phyloP scores from a whole-genome alignment of 2,329 filamentous ascomycete genomes.

The Cladosporium sp. region DNA sequence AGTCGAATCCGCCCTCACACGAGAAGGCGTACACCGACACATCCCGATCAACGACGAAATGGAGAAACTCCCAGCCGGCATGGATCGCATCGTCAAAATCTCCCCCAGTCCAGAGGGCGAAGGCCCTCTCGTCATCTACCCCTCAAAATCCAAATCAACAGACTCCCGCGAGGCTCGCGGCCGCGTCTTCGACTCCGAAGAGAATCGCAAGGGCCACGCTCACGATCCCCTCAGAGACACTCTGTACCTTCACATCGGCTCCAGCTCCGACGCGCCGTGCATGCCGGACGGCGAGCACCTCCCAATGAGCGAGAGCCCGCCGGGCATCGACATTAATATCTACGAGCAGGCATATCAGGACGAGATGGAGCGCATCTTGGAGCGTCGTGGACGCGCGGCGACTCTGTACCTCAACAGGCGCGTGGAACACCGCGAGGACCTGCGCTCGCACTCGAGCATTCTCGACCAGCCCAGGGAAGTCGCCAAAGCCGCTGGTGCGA shows the following conservation, averaged over 20 bases:
- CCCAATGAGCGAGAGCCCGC: constrained; percentile 72
- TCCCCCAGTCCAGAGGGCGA: background rate
- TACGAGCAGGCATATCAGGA: constrained; percentile 83
- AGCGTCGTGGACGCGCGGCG: constrained; percentile 41
- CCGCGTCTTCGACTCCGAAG: constrained; percentile 28
- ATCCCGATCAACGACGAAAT: constrained; percentile 29
- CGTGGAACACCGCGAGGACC: constrained; percentile 40
- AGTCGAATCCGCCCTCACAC: constrained; percentile 45
- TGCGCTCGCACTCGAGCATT: constrained; percentile 27
- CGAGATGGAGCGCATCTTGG: constrained; percentile 67
- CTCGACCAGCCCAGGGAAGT: constrained; percentile 11
- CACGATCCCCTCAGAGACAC: constrained; percentile 60
- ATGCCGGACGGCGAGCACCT: constrained; percentile 19
- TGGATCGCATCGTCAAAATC: constrained; percentile 13
- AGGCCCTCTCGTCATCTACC: constrained; percentile 1
- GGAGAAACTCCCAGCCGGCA: constrained; percentile 21
- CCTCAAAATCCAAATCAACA: background rate
- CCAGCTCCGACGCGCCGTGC: constrained; percentile 18
- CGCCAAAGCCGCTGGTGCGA: constrained; percentile 1
- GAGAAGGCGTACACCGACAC: constrained; percentile 49
- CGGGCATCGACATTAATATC: constrained; percentile 76
- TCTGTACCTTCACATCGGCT: constrained; percentile 70
- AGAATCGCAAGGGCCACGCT: constrained; percentile 52
- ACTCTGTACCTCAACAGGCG: constrained; percentile 53
- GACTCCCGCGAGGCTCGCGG: constrained; percentile 15